These are phyloP conservation scores for Coemansia asiatica DNA, from an alignment of 192 early-diverging fungal species.

Conservation along the genomic window DNA sequence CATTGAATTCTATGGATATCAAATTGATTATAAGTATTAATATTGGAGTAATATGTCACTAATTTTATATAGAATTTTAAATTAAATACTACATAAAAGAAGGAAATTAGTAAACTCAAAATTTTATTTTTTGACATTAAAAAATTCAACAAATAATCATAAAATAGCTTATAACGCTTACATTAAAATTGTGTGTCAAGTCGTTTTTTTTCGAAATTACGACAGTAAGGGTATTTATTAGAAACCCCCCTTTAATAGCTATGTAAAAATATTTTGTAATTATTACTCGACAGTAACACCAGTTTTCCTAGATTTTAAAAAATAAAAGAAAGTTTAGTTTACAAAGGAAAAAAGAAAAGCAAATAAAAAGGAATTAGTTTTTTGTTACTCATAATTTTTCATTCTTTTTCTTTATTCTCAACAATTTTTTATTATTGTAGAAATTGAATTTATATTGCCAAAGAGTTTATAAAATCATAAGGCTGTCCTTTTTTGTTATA, in stretches of 20 bases:
- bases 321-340: not conserved
- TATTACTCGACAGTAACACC: constrained; percentile 2
- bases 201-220: not conserved
- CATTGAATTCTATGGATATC: not conserved
- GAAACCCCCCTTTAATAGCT: not conserved
- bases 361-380: not conserved
- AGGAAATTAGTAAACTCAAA: too few species aligned
- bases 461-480: not conserved
- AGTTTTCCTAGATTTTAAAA: not conserved
- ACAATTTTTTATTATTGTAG: not conserved
- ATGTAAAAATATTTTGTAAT: constrained; percentile 4
- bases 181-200: too few species aligned
- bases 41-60: not conserved
- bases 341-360: not conserved
- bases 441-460: not conserved
- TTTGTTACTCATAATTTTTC: not conserved
- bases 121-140: too few species aligned
- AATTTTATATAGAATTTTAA: too few species aligned
- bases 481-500: not conserved
- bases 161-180: too few species aligned
- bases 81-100: too few species aligned
- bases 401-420: not conserved
- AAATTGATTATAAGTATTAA: not conserved
- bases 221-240: not conserved
- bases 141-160: too few species aligned